These are phyloP conservation scores for Catunica adiposa DNA, from an alignment of 2,329 filamentous ascomycete genomes.

Conservation along the genomic window DNA sequence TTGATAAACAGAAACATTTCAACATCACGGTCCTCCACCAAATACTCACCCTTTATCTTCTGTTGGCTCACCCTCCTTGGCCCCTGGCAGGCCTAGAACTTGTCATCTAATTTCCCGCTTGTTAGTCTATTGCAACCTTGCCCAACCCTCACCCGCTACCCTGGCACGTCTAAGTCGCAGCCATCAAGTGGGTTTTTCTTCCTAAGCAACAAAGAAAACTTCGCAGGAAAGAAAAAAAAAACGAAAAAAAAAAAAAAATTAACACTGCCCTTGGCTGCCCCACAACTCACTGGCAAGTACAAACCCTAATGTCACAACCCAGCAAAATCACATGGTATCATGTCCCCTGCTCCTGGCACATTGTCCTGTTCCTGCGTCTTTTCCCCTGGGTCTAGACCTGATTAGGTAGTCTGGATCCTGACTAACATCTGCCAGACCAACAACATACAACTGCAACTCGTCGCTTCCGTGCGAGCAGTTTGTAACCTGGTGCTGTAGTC, in stretches of 20 bases:
- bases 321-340: not conserved
- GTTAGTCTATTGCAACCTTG: constrained; percentile 4
- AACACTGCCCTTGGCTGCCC: not conserved
- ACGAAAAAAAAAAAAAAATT: not conserved
- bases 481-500: not conserved
- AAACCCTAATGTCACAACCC: not conserved
- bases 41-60: not conserved
- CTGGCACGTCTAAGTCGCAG: no score
- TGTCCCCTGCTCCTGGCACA: not conserved
- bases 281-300: not conserved
- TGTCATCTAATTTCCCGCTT: constrained; percentile 13
- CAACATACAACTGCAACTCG: not conserved
- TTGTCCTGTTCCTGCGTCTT: constrained; percentile 5
- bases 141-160: not conserved
- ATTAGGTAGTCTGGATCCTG: not conserved
- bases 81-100: constrained; percentile 11
- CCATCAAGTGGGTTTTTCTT: not conserved
- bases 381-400: constrained; percentile 5
- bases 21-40: not conserved
- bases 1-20: not conserved
- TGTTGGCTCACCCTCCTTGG: not conserved
- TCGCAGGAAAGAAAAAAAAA: not conserved
- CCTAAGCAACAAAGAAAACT: not conserved
- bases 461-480: not conserved
- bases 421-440: not conserved